Evolutionary conservation across 331 rosid species (phyloP), one percentile per base, ranked within the genome.

Genomic region (Pyrus hybrid): DNA sequence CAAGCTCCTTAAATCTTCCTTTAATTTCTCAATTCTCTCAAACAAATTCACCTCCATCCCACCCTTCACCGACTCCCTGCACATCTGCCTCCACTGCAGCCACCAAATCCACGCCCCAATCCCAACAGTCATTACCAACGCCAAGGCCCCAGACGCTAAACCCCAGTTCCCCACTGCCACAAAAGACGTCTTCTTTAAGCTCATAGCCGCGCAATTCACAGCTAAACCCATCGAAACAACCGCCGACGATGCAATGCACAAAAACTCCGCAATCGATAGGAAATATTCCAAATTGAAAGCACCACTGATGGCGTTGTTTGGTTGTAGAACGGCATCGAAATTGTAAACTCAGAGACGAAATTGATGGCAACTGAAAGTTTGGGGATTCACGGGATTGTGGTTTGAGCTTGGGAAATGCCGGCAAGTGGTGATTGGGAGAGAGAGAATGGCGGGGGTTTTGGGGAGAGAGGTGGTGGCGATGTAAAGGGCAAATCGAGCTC

Each of bases 11-110:
- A 90, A 81, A 79, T 94, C 97, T 78, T 81, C 95, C 75, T 94
- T 96, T 83, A 94, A 78, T 77, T 87, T 92, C 85, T 86, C 93
- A 75, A 94, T 74, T 84, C 96, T 84, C 85, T 85, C 87, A 35
- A 90, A 70, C 83, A 91, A 81, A 77, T 86, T 85, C 67, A 88
- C 89, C 84, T 93, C 88, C 88, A 81, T 49, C 1, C 84, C 86
- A 35, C 86, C 93, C 61, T 67, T 83, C 72, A 72, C 72, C 10
- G 75, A 79, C 69, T 71, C 84, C 63, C 82, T 53, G 29, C 85
- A 80, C 3, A 87, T 21, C 47, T 87, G 80, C 67, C 81, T 80
- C 91, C 94, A 88, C 74, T 93, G 87, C 68, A 91, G 83, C 72
- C 88, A 62, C 81, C 96, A 80, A 83, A 91, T 87, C 95, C 89